These are phyloP conservation scores for Coelastrella sp. DNA, from an alignment of 139 green algal species.

Conservation along the genomic window DNA sequence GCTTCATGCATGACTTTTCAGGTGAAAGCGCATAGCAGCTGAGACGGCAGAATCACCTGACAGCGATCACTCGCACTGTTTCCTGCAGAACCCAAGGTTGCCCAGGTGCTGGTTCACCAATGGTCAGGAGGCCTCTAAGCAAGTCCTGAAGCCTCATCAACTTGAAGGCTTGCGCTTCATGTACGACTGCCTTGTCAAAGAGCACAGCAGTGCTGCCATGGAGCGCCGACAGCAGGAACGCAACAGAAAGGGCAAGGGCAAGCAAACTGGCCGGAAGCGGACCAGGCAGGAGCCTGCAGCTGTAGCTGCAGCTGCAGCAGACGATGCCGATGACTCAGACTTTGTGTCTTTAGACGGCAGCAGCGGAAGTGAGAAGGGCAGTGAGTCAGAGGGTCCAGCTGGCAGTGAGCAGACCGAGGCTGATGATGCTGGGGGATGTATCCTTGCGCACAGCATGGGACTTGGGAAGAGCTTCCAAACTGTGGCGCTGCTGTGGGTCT, in stretches of 20 bases:
- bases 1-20: no score
- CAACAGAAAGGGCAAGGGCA: not conserved
- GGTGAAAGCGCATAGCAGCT: no score
- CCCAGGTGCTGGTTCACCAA: conserved; percentile 11
- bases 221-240: conserved; percentile 4
- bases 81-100: conserved; percentile 5
- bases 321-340: not conserved
- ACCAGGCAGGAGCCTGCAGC: not conserved
- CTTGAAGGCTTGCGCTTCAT: conserved; percentile 57
- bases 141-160: conserved; percentile 34
- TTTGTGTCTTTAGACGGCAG: not conserved
- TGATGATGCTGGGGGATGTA: conserved; percentile 63
- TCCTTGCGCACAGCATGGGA: conserved; percentile 81
- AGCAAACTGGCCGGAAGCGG: not conserved
- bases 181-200: conserved; percentile 50
- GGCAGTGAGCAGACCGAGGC: conserved; percentile 4
- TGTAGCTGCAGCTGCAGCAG: not conserved
- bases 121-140: not conserved
- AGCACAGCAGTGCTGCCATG: conserved; percentile 13
- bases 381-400: not conserved
- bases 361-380: not conserved
- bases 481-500: conserved; percentile 30
- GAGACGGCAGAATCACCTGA: no score
- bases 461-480: conserved; percentile 49
- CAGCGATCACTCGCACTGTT: not conserved